A percentile compares a stretch with the other conserved stretches of the same genome.
Evolutionary conservation across 208 protist genomes (phyloP).

Genomic region (Trypanosoma scelopori): DNA sequence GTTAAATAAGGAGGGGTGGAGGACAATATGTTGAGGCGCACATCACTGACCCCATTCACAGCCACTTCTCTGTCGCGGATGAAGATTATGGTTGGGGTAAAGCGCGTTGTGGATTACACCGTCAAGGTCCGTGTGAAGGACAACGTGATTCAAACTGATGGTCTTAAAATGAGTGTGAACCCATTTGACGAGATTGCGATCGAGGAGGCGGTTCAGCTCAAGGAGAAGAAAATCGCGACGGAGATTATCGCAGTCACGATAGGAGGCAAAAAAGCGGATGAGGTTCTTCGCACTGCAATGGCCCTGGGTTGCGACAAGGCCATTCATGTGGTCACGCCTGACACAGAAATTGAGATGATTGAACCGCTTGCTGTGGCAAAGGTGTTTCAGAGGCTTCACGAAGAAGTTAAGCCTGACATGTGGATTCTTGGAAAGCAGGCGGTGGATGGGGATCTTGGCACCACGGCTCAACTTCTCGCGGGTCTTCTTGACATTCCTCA

Average conservation of each 20-base stretch:
- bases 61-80: constrained; percentile 51
- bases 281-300: constrained; percentile 91
- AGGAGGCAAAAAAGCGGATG: constrained; percentile 87
- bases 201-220: constrained; percentile 95
- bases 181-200: constrained; percentile 97
- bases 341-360: constrained; percentile 59
- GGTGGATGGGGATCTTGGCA: constrained; percentile 95
- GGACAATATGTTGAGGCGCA: constrained; percentile 30
- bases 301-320: constrained; percentile 96
- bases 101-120: constrained; percentile 97
- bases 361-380: constrained; percentile 93
- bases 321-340: constrained; percentile 89
- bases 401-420: constrained; percentile 84
- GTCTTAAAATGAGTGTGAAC: constrained; percentile 97
- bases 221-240: constrained; percentile 88
- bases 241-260: constrained; percentile 95
- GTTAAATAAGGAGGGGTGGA: not conserved
- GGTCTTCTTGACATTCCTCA: constrained; percentile 93
- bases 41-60: constrained; percentile 39
- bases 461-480: constrained; percentile 94
- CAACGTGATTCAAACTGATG: constrained; percentile 93
- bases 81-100: constrained; percentile 95
- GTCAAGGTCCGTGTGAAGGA: constrained; percentile 96
- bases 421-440: constrained; percentile 96
- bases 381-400: constrained; percentile 90